Evolutionary conservation across 306 rosid species (phyloP).

Genomic region (Acmispon strigosus): DNA sequence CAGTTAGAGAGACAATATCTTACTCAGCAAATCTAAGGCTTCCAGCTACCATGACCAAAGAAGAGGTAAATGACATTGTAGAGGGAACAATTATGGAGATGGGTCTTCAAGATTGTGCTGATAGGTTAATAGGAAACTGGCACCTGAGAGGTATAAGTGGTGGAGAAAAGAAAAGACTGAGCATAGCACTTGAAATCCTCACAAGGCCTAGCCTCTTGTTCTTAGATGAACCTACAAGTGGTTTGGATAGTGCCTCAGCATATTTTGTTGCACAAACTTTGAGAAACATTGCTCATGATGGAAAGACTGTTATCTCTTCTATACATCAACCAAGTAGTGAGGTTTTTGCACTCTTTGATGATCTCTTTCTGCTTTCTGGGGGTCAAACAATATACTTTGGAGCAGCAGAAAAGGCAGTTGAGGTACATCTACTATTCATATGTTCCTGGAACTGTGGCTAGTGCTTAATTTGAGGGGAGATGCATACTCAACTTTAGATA

Average conservation of each 20-base stretch:
- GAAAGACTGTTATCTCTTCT: conserved; percentile 69
- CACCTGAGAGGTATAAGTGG: conserved; percentile 89
- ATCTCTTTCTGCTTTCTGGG: conserved; percentile 81
- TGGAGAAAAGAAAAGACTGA: conserved; percentile 81
- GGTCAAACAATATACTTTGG: conserved; percentile 81
- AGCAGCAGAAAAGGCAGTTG: conserved; percentile 53
- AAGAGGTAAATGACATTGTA: conserved; percentile 51
- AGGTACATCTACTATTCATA: conserved; percentile 37
- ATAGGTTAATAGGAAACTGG: conserved; percentile 73
- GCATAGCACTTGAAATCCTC: conserved; percentile 90
- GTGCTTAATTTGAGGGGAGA: background rate
- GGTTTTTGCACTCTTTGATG: conserved; percentile 87
- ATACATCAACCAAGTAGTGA: conserved; percentile 98
- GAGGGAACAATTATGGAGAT: conserved; percentile 62
- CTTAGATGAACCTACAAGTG: conserved; percentile 94
- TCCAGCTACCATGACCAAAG: conserved; percentile 42
- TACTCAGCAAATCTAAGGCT: conserved; percentile 88
- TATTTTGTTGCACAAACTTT: conserved; percentile 81
- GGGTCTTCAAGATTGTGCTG: conserved; percentile 87
- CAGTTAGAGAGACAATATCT: conserved; percentile 75
- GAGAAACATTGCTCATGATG: conserved; percentile 70
- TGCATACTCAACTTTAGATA: background rate
- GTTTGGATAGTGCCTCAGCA: conserved; percentile 89
- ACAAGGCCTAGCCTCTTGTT: conserved; percentile 77
- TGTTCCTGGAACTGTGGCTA: background rate